A percentile compares a stretch with the other conserved stretches of the same genome.
These are phyloP conservation scores for Scleromitrula shiraiana DNA, from an alignment of 2,329 filamentous ascomycete genomes.

Conservation along the genomic window DNA sequence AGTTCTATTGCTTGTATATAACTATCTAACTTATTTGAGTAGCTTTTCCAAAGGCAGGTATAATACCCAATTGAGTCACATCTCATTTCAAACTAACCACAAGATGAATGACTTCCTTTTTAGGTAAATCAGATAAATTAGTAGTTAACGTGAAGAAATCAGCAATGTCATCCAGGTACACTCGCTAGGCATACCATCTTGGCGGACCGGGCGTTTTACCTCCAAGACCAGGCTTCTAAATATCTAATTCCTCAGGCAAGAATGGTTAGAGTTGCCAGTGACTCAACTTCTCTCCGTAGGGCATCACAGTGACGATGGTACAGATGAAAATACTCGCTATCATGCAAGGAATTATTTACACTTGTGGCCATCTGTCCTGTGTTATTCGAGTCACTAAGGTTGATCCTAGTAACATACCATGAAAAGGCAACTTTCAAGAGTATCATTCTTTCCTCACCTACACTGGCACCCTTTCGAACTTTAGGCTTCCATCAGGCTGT, in stretches of 20 bases:
- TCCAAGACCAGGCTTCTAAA: not conserved
- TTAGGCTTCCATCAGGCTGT: constrained; percentile 3
- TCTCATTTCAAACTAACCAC: not conserved
- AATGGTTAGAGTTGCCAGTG: not conserved
- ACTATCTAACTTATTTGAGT: not conserved
- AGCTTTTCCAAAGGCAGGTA: not conserved
- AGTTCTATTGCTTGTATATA: not conserved
- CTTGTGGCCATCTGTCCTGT: constrained; percentile 1
- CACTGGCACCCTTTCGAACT: not conserved
- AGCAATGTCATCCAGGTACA: not conserved
- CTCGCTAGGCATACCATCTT: not conserved
- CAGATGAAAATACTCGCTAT: not conserved
- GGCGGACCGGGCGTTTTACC: too few relatives aligned
- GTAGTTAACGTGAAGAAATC: not conserved
- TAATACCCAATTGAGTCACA: not conserved
- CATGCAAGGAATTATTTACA: constrained; percentile 1
- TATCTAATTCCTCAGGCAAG: not conserved
- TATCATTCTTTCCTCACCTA: constrained; percentile 2
- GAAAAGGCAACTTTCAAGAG: not conserved
- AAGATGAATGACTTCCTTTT: not conserved
- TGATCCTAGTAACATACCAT: not conserved
- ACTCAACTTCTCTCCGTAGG: not conserved
- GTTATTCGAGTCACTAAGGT: not conserved
- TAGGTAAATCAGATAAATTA: not conserved
- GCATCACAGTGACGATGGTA: not conserved